Evolutionary conservation across 768 basidiomycete genomes (phyloP), one percentile per base, ranked within the genome.

Genomic region (Coprinopsis marcescibilis): DNA sequence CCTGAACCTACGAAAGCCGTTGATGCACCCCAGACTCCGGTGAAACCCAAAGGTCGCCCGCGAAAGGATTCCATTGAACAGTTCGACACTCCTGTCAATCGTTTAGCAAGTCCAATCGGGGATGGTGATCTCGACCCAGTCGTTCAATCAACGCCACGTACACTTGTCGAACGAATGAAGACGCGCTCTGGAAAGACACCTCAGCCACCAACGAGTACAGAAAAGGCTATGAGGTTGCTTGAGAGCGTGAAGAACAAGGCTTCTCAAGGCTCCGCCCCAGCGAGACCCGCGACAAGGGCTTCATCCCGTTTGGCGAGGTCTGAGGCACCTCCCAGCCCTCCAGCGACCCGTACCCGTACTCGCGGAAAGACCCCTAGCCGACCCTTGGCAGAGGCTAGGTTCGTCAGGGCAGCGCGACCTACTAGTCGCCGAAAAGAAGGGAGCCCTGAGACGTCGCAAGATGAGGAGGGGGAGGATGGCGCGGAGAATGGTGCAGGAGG

Each of bases 31-130:
- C 6, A 5, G 4, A 30, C 41, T 30, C 24, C 41, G 6, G 7
- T 19, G 5, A 43, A 30, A 19, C 7, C 4, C 12, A 17, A 24
- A 12, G 4, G 11, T 6, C 26, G 14, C n/a, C 41, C 23, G 27
- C 48, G 25, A n/a, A 39, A 48, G 25, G 76, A 78, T 50, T 71
- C 74, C 6, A 76, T 76, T 43, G 71, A 75, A 49, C 62, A 65
- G 23, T 63, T 66, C 1, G 73, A 73, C 12, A 65, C 62, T 46
- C 55, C 66, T 49, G 58, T 54, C n/a, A 49, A 52, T 40, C 51
- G 24, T 14, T 57, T 51, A 26, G 45, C 38, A 2, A 59, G 60
- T 32, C 47, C 53, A 13, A 58, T 60, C 41, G 52, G 38, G n/a
- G 57, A 50, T 19, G 49, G 47, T 29, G 53, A 54, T 3, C 49